Evolutionary conservation across 805 yeast species (phyloP), one percentile per base, ranked within the genome.

Genomic region (Suhomyces kilbournensis): DNA sequence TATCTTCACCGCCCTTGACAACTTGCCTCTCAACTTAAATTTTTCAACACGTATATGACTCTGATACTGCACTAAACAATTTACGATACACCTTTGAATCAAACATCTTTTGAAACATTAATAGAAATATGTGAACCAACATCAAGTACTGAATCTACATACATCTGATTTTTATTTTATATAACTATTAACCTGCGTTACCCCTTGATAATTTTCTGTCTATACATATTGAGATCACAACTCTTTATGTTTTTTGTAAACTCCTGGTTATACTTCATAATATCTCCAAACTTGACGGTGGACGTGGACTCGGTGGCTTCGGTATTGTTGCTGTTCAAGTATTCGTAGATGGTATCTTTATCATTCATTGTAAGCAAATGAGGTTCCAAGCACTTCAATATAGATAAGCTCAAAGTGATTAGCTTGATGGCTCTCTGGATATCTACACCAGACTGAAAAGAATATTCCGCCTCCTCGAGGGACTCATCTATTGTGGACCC

Each of bases 331-430:
- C 49, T 52, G 42, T 53, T 47, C 34, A 57, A 46, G 45, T 50
- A 52, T 32, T 42, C 48, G 55, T 76, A 76, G 12, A 74, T 62
- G 7, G 67, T 69, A 26, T 72, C 66, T 6, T 64, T 64, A 30
- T 60, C 58, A 2, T 56, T 22, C 30, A 72, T 46, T 1, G 44
- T 49, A 22, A 74, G 28, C 35, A 77, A 56, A 10, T 53, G 52
- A 1, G 61, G 54, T 48, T 77, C 78, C 48, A 72, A 70, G 8
- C 67, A 53, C 52, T 71, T 70, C 52, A 78, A 69, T 4, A 73
- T 57, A 0, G 78, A 68, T 19, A 77, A 56, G 1, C 71, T 67
- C 19, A 67, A 55, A 46, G 66, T 60, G 23, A 70, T 65, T 14
- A 78, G 61, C 50, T 68, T 76, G 2, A 64, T 63, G 8, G 60